These are phyloP conservation scores for Cornus controversa DNA, from an alignment of 148 eudicot species.

Conservation along the genomic window DNA sequence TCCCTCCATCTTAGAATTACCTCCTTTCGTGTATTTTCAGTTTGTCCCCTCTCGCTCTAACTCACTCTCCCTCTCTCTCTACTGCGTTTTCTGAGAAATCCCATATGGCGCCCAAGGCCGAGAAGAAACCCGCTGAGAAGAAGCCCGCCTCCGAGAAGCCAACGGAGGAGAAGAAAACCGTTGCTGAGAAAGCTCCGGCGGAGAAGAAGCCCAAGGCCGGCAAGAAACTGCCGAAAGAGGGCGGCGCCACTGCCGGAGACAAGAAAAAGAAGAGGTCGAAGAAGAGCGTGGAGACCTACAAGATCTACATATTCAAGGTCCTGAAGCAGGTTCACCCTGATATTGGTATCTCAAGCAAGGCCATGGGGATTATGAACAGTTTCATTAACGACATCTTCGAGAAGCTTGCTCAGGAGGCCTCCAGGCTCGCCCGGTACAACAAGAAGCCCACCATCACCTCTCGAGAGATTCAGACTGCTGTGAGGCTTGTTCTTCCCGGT, in stretches of 20 bases:
- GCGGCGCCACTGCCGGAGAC: conserved; percentile 41
- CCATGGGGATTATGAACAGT: conserved; percentile 64
- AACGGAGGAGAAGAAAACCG: conserved; percentile 38
- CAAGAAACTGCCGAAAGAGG: conserved; percentile 55
- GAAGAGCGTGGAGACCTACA: conserved; percentile 63
- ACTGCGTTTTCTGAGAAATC: background rate
- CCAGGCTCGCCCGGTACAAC: conserved; percentile 45
- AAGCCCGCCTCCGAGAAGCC: conserved; percentile 30
- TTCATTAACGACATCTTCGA: conserved; percentile 62
- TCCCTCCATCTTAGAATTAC: background rate
- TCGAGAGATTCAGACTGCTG: conserved; percentile 53
- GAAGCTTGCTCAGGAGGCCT: conserved; percentile 56
- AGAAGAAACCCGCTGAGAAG: conserved; percentile 39
- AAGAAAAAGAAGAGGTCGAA: conserved; percentile 62
- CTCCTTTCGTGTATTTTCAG: too few relatives aligned
- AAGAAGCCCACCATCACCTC: conserved; percentile 57
- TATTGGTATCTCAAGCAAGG: conserved; percentile 63
- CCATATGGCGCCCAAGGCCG: conserved; percentile 25
- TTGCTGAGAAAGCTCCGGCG: conserved; percentile 19
- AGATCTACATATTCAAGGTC: conserved; percentile 70
- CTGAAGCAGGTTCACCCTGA: conserved; percentile 63
- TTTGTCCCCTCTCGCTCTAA: too few relatives aligned
- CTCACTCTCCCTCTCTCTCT: background rate
- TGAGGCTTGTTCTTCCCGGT: conserved; percentile 46
- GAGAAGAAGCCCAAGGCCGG: conserved; percentile 51